phyloP scores from a whole-genome alignment of 2,329 filamentous ascomycete genomes.

The Trichoderma endophyticum region DNA sequence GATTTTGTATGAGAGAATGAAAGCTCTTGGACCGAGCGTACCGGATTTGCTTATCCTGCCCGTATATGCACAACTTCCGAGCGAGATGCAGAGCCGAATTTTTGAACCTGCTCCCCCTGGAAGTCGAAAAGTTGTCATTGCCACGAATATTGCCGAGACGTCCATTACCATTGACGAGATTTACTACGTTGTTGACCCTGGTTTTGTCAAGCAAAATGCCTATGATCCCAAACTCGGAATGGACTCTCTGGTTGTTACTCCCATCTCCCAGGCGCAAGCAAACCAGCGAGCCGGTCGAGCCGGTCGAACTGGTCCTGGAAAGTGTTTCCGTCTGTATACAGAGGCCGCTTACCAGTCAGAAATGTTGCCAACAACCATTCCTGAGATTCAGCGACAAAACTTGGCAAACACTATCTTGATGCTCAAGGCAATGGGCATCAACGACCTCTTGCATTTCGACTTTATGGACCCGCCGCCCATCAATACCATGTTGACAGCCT shows the following conservation, averaged over 20 bases:
- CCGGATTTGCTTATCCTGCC: conserved; percentile 91
- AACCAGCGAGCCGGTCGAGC: conserved; percentile 92
- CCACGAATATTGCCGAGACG: conserved; percentile 97
- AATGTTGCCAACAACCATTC: conserved; percentile 93
- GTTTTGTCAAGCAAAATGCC: conserved; percentile 96
- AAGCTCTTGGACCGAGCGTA: conserved; percentile 83
- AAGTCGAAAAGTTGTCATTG: conserved; percentile 89
- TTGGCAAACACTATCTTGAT: conserved; percentile 90
- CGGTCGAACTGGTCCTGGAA: conserved; percentile 90
- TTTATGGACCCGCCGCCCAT: conserved; percentile 99
- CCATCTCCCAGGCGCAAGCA: conserved; percentile 94
- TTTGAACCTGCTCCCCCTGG: conserved; percentile 90
- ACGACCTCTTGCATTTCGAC: conserved; percentile 93
- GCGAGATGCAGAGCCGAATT: conserved; percentile 89
- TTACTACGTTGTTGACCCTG: conserved; percentile 94
- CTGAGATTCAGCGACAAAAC: conserved; percentile 95
- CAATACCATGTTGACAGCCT: conserved; percentile 93
- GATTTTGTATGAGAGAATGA: conserved; percentile 93
- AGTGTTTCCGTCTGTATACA: conserved; percentile 93
- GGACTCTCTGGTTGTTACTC: conserved; percentile 93
- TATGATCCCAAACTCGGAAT: conserved; percentile 97
- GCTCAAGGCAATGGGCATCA: conserved; percentile 99
- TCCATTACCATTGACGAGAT: conserved; percentile 98
- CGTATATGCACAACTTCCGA: conserved; percentile 91
- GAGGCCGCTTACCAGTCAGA: conserved; percentile 94